These are phyloP conservation scores for Datisca glomerata DNA, from an alignment of 306 rosid species.

Conservation along the genomic window DNA sequence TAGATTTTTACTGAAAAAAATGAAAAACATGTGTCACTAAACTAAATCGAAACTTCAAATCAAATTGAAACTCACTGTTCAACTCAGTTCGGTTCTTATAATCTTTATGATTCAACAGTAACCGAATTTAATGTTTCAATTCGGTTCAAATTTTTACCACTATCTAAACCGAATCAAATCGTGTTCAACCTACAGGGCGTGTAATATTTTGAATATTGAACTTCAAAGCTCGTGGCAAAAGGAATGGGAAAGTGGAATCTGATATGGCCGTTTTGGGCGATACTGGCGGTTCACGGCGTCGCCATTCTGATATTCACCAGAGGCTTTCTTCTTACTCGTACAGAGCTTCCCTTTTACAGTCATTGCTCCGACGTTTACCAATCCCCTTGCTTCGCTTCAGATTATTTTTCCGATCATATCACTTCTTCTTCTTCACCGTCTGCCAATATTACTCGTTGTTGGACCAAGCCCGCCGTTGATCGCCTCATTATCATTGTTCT, in stretches of 20 bases:
- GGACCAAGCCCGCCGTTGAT: slow-evolving; percentile 57
- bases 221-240: too few species aligned
- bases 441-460: slow-evolving; percentile 28
- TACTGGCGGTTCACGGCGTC: slow-evolving; percentile 40
- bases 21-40: too few species aligned
- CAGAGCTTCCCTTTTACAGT: slow-evolving; percentile 79
- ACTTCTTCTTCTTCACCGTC: slow-evolving; percentile 7
- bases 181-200: too few species aligned
- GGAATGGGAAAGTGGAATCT: slow-evolving; percentile 24
- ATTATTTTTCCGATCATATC: slow-evolving; percentile 3
- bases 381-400: slow-evolving; percentile 43
- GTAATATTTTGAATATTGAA: too few species aligned
- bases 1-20: too few species aligned
- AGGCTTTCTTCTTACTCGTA: slow-evolving; percentile 84
- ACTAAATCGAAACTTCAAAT: too few species aligned
- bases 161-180: too few species aligned
- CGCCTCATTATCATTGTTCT: slow-evolving; percentile 63
- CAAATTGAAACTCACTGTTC: too few species aligned
- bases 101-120: too few species aligned
- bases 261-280: slow-evolving; percentile 51
- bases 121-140: too few species aligned
- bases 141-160: too few species aligned
- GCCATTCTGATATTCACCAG: slow-evolving; percentile 61
- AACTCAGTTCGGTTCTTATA: too few species aligned
- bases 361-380: slow-evolving; percentile 51